Conservation (phyloP, 164 flowering plant genomes). For the Chimonanthus praecox region DNA sequence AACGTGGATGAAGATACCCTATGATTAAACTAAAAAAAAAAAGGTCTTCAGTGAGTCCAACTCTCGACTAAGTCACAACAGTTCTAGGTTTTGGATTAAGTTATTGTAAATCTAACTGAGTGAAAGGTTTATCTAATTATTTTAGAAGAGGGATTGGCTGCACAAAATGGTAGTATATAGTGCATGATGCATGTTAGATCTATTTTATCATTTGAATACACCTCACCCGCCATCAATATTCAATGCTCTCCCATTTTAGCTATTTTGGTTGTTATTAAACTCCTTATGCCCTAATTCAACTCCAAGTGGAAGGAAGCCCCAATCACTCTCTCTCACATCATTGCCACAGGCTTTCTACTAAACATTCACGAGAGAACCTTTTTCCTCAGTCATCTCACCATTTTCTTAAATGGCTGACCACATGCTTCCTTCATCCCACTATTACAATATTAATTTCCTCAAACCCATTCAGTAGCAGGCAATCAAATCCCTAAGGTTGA, state of each 20-base stretch:
- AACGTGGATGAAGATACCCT: too few relatives aligned
- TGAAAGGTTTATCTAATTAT: too few relatives aligned
- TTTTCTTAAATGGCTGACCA: constrained; percentile 5
- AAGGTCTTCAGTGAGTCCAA: too few relatives aligned
- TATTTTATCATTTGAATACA: background rate
- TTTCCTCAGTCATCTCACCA: background rate
- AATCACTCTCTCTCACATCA: constrained; percentile 6
- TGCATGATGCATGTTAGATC: too few relatives aligned
- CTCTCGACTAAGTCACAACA: too few relatives aligned
- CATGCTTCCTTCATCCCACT: constrained; percentile 10
- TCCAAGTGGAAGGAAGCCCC: background rate
- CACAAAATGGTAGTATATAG: too few relatives aligned
- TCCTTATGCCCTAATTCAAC: background rate
- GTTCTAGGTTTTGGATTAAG: too few relatives aligned
- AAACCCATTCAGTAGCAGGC: background rate
- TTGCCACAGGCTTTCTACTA: background rate
- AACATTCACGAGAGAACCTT: background rate
- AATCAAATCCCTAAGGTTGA: background rate
- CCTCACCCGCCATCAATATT: background rate
- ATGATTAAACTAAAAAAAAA: too few relatives aligned
- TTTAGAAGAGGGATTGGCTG: too few relatives aligned
- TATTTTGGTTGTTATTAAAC: background rate
- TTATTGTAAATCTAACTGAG: too few relatives aligned
- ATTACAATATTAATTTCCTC: constrained; percentile 5
- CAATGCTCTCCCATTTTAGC: constrained; percentile 3